Base-by-base conservation (phyloP, 1,284 basidiomycete genomes). In the Ustilago curta region DNA sequence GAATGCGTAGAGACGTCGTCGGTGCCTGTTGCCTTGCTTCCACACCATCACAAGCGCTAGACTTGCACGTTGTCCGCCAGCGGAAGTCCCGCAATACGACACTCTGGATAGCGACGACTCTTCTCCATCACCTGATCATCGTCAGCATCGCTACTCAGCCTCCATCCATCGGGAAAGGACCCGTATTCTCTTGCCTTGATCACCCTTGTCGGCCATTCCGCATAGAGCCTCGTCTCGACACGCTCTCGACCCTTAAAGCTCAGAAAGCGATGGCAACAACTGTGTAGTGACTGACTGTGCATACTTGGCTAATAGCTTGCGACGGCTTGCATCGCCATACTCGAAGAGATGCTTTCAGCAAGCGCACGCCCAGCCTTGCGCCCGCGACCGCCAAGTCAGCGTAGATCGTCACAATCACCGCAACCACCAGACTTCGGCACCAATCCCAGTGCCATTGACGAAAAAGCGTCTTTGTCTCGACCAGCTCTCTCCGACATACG, bases 401-500 rank as follows among this genome's bases (percentile, higher is more conserved):
- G 45, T 8, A 39, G 35, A 48, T 47, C 45, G 12, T 57, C 54
- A 8, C 54, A 51, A 8, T 37, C 39, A 18, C 21, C 53, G 2
- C 64, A 55, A 14, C 27, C 57, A 25, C 31, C 49, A 19, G 35
- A 61, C 16, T 7, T 29, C 14, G 25, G 40, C 37, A 31, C 47
- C 8, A 18, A n/a, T 4, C 16, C n/a, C n/a, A 29, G 27, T 44
- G 29, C 18, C 16, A 6, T 23, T 2, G 23, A 40, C 31, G 43
- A 48, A 11, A 5, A 8, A 19, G 14, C 23, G 1, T 8, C 42
- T 12, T 42, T 29, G 32, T 23, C 53, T 27, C 65, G 65, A 9
- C 21, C 53, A 6, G 35, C 59, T 2, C 47, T 67, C 4, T 57
- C 65, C 29, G 59, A 67, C 43, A 57, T 64, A 16, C 32, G 48